Conservation (phyloP, 805 yeast species). For the Hanseniaspora valbyensis region DNA sequence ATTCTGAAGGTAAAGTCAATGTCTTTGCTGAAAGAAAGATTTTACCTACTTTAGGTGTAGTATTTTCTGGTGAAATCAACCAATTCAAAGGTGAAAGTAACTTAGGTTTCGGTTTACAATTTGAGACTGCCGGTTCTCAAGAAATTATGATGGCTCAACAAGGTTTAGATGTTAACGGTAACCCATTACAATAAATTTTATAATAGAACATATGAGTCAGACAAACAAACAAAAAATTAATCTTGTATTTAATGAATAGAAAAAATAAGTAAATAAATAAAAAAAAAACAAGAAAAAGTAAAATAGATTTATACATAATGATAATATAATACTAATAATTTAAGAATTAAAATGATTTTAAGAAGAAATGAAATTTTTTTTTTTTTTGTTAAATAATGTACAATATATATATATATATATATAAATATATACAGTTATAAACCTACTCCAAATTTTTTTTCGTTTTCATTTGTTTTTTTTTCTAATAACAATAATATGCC, state of each 20-base stretch:
- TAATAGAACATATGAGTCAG: background rate
- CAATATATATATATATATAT: background rate
- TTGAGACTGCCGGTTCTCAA: conserved; percentile 91
- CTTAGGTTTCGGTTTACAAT: conserved; percentile 88
- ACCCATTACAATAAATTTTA: conserved; percentile 66
- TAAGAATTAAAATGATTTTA: background rate
- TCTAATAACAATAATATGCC: background rate
- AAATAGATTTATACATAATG: background rate
- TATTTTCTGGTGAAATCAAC: conserved; percentile 88
- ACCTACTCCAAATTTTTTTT: too few relatives aligned
- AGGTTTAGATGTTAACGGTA: conserved; percentile 76
- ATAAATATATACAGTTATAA: too few relatives aligned
- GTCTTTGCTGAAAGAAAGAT: conserved; percentile 88
- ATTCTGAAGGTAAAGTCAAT: conserved; percentile 80
- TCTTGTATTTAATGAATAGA: conserved; percentile 12
- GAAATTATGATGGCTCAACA: conserved; percentile 86
- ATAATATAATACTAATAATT: background rate
- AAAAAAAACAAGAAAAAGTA: too few relatives aligned
- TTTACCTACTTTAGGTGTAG: conserved; percentile 76
- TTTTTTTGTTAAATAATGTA: too few relatives aligned
- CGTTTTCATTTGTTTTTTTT: background rate
- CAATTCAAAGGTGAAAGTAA: conserved; percentile 68
- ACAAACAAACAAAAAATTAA: conserved; percentile 13
- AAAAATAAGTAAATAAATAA: background rate
- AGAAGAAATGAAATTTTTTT: background rate